These are phyloP conservation scores for Cyclocybe aegerita DNA, from an alignment of 768 basidiomycete species.

Conservation along the genomic window DNA sequence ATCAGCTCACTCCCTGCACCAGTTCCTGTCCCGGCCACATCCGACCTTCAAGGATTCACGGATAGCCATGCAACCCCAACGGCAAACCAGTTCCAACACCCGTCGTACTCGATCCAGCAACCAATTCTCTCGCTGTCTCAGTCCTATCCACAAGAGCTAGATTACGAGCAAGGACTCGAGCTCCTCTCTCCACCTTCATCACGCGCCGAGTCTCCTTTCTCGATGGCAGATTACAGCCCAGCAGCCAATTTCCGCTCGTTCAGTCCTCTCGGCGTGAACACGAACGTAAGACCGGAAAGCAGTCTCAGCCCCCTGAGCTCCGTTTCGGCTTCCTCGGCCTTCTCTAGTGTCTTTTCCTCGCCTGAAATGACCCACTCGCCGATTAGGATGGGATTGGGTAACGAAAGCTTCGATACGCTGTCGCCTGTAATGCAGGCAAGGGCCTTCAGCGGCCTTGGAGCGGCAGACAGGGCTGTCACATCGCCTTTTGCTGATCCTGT, in stretches of 20 bases:
- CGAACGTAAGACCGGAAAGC: not conserved
- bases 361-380: not conserved
- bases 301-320: too few relatives aligned
- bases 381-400: conserved; percentile 13
- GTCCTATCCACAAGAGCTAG: conserved; percentile 41
- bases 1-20: too few relatives aligned
- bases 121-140: conserved; percentile 41
- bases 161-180: conserved; percentile 41
- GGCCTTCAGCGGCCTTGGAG: not conserved
- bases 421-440: conserved; percentile 9
- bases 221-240: conserved; percentile 24
- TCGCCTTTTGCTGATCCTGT: conserved; percentile 1
- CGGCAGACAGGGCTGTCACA: conserved; percentile 1
- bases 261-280: conserved; percentile 2
- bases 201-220: conserved; percentile 39
- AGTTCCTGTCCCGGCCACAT: not conserved
- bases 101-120: conserved; percentile 8
- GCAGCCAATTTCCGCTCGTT: conserved; percentile 4
- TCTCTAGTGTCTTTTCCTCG: conserved; percentile 10
- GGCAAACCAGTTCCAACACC: conserved; percentile 7
- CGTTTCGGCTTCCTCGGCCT: conserved; percentile 6
- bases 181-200: conserved; percentile 45
- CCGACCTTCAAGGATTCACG: not conserved
- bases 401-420: conserved; percentile 15
- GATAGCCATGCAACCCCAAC: conserved; percentile 11